Evolutionary conservation across 805 yeast species (phyloP), one percentile per base, ranked within the genome.

Genomic region (Zygosaccharomyces pseudorouxii): DNA sequence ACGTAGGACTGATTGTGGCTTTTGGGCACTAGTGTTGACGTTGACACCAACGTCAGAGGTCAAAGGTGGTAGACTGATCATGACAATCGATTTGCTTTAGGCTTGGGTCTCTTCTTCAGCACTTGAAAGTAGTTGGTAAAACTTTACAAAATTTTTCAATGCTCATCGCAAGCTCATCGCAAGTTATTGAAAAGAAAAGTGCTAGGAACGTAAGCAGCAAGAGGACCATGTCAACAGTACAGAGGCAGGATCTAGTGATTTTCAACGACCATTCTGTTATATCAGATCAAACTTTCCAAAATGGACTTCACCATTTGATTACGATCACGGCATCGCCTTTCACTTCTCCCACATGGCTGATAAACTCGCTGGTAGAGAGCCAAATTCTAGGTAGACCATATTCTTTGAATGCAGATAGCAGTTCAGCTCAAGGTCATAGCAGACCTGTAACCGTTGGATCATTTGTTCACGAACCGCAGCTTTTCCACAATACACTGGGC

Each of bases 1-100:
- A 69, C 96, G 85, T 59, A 85, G 84, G 41, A 77, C 76, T 42
- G 89, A 76, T 20, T 80, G 77, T 41, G 85, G 63, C 67, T 73
- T 79, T 48, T 74, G 72, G 55, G 79, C 69, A 45, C 63, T 69
- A 28, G 78, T 73, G 58, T 75, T 76, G 69, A 79, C 76, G 36
- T 77, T 72, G 27, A 78, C 78, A 50, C 76, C 70, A 49, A 78
- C 74, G 55, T 73, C 73, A 53, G 81, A 69, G 55, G 87, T 84
- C 60, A 84, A 55, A 64, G 76, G 65, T 50, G 82, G 78, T 55
- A 77, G 68, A 33, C 64, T 51, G 22, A 68, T 50, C 54, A 51
- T 51, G 23, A 63, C 50, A 16, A 66, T 50, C 49, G 48, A 47
- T 33, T 22, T 40, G 40, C 2, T 3, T 25, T 10, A 14, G n/a